Evolutionary conservation across 345 rosid genomes (phyloP).

Genomic region (Psidium guajava): DNA sequence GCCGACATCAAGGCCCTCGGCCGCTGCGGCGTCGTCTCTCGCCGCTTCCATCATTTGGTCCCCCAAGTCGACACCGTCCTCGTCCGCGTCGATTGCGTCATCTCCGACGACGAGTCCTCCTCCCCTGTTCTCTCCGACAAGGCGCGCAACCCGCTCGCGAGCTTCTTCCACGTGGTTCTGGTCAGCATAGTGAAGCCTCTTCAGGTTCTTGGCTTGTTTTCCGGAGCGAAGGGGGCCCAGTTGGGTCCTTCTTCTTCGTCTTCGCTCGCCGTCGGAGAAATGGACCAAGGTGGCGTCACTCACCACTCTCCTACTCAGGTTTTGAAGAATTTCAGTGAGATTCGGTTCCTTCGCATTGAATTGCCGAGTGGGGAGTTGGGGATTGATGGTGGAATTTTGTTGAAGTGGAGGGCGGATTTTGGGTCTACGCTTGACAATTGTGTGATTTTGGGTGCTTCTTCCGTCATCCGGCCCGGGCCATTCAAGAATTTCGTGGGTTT

Average conservation of each 20-base stretch:
- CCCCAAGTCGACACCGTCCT: constrained; percentile 80
- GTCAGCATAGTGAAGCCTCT: constrained; percentile 72
- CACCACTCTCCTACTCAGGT: constrained; percentile 97
- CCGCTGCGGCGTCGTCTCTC: constrained; percentile 75
- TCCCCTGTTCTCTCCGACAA: constrained; percentile 32
- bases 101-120: constrained; percentile 70
- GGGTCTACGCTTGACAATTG: constrained; percentile 89
- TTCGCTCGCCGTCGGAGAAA: constrained; percentile 33
- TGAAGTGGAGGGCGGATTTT: constrained; percentile 92
- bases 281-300: constrained; percentile 78
- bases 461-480: constrained; percentile 15
- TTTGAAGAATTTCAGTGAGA: constrained; percentile 74
- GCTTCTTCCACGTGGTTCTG: constrained; percentile 42
- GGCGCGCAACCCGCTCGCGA: constrained; percentile 43
- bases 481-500: background rate
- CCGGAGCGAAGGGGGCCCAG: constrained; percentile 38
- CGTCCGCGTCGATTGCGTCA: constrained; percentile 85
- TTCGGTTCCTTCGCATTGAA: constrained; percentile 75
- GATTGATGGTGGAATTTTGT: constrained; percentile 58
- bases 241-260: constrained; percentile 8
- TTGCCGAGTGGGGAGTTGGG: constrained; percentile 79
- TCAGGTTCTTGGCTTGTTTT: constrained; percentile 55
- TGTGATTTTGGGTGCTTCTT: constrained; percentile 79
- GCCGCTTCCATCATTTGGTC: constrained; percentile 62
- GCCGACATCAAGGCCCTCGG: constrained; percentile 90